phyloP scores from a whole-genome alignment of 2,329 filamentous ascomycete genomes.

The Diaporthe capsici region DNA sequence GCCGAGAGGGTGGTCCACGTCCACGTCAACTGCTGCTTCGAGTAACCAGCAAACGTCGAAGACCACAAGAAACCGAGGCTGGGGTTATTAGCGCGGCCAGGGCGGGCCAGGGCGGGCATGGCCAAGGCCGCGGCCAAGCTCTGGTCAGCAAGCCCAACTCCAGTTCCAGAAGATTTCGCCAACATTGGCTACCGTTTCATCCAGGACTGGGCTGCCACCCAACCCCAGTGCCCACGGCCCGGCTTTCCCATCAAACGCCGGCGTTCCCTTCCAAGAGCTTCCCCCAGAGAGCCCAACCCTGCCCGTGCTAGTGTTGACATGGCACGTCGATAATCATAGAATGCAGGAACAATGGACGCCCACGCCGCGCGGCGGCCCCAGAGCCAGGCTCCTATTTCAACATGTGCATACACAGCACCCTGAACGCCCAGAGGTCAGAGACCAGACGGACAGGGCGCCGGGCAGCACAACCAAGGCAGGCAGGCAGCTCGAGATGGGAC shows the following conservation, averaged over 20 bases:
- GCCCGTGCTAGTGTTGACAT: slow-evolving; percentile 12
- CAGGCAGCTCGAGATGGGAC: slow-evolving; percentile 32
- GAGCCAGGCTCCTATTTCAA: background rate
- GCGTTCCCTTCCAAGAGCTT: slow-evolving; percentile 19
- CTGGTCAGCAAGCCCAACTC: slow-evolving; percentile 21
- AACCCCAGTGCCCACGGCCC: slow-evolving; percentile 30
- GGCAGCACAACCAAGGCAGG: background rate
- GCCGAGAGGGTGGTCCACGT: background rate
- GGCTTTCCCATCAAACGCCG: slow-evolving; percentile 32
- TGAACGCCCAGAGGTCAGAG: background rate
- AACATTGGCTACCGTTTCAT: slow-evolving; percentile 34
- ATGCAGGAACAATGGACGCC: slow-evolving; percentile 32
- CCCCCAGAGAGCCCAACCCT: slow-evolving; percentile 15
- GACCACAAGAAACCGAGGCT: slow-evolving; percentile 21
- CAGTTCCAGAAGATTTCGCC: slow-evolving; percentile 33
- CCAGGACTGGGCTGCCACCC: slow-evolving; percentile 32
- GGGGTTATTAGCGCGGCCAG: background rate
- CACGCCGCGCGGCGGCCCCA: slow-evolving; percentile 22
- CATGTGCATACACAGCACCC: background rate
- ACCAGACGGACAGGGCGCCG: slow-evolving; percentile 5
- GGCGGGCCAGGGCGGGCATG: slow-evolving; percentile 9
- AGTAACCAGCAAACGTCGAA: background rate
- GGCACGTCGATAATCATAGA: slow-evolving; percentile 12
- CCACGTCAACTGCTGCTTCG: background rate
- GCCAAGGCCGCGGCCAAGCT: slow-evolving; percentile 18